These are phyloP conservation scores for Litsea cubeba DNA, from an alignment of 164 flowering plant genomes.

Conservation along the genomic window DNA sequence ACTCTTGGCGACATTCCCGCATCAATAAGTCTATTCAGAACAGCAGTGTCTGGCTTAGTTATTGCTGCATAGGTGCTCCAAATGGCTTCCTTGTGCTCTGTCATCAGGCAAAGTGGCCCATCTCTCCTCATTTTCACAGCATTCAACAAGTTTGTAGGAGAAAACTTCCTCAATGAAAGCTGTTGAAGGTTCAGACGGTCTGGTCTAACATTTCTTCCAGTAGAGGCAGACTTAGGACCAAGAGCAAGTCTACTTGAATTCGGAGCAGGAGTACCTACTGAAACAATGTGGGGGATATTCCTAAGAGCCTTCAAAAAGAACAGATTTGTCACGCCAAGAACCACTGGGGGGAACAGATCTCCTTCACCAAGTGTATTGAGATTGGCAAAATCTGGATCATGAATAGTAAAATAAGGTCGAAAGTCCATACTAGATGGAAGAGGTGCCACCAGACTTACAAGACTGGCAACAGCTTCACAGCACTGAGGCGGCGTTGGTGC, in stretches of 20 bases:
- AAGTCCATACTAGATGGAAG: slow-evolving; percentile 80
- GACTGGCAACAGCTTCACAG: slow-evolving; percentile 93
- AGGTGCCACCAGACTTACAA: slow-evolving; percentile 93
- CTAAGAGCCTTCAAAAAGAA: slow-evolving; percentile 92
- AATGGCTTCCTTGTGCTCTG: slow-evolving; percentile 90
- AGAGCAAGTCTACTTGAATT: slow-evolving; percentile 47
- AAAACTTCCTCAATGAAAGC: slow-evolving; percentile 70
- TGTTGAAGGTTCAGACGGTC: slow-evolving; percentile 55
- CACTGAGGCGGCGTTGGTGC: slow-evolving; percentile 97
- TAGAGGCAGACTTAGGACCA: slow-evolving; percentile 34
- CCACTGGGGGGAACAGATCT: slow-evolving; percentile 72
- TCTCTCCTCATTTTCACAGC: slow-evolving; percentile 89
- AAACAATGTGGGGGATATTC: slow-evolving; percentile 75
- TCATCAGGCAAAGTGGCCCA: slow-evolving; percentile 95
- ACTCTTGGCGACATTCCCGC: slow-evolving; percentile 92
- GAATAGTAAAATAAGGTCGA: slow-evolving; percentile 96
- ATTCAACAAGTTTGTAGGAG: slow-evolving; percentile 72
- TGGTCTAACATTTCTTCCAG: slow-evolving; percentile 45
- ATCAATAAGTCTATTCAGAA: slow-evolving; percentile 90
- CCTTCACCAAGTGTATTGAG: slow-evolving; percentile 79
- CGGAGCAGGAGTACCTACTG: slow-evolving; percentile 76
- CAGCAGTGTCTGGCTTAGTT: slow-evolving; percentile 90
- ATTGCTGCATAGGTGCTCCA: slow-evolving; percentile 81
- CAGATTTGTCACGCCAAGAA: slow-evolving; percentile 94
- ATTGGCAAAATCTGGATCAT: slow-evolving; percentile 74